Evolutionary conservation across 345 rosid species (phyloP).

Genomic region (Physaria fendleri): DNA sequence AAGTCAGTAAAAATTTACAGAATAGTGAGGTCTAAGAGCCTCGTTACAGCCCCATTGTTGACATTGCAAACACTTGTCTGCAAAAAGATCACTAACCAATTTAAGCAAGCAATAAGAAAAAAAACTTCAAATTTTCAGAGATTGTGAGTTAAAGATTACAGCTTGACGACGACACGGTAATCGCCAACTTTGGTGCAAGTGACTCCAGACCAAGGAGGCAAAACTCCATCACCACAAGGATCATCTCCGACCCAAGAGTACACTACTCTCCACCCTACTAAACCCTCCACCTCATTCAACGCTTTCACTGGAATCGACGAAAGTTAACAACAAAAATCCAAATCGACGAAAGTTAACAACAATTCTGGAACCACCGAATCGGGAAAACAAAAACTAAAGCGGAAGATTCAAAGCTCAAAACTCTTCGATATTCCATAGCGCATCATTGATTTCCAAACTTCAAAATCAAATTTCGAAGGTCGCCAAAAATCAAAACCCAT

Average conservation of each 20-base stretch:
- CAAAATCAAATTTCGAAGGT: no score
- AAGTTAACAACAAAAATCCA: background rate
- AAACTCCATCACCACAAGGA: slow-evolving; percentile 66
- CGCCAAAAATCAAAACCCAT: no score
- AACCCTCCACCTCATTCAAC: slow-evolving; percentile 59
- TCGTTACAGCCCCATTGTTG: slow-evolving; percentile 77
- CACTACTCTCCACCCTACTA: slow-evolving; percentile 70
- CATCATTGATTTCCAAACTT: no score
- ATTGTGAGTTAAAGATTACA: slow-evolving; percentile 37
- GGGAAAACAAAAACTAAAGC: no score
- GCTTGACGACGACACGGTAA: slow-evolving; percentile 67
- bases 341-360: background rate
- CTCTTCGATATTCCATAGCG: no score
- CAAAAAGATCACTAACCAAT: slow-evolving; percentile 3
- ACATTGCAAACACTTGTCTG: slow-evolving; percentile 67
- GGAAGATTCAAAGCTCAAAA: no score
- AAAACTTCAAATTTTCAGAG: background rate
- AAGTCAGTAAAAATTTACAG: slow-evolving; percentile 35
- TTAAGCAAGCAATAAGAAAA: background rate
- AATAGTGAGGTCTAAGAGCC: slow-evolving; percentile 61
- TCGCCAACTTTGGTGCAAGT: slow-evolving; percentile 75
- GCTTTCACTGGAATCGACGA: slow-evolving; percentile 55
- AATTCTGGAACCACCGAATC: background rate
- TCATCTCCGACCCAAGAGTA: slow-evolving; percentile 76
- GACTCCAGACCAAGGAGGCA: slow-evolving; percentile 85